These are phyloP conservation scores for Monosporascus ibericus DNA, from an alignment of 2,329 filamentous ascomycete species.

Conservation along the genomic window DNA sequence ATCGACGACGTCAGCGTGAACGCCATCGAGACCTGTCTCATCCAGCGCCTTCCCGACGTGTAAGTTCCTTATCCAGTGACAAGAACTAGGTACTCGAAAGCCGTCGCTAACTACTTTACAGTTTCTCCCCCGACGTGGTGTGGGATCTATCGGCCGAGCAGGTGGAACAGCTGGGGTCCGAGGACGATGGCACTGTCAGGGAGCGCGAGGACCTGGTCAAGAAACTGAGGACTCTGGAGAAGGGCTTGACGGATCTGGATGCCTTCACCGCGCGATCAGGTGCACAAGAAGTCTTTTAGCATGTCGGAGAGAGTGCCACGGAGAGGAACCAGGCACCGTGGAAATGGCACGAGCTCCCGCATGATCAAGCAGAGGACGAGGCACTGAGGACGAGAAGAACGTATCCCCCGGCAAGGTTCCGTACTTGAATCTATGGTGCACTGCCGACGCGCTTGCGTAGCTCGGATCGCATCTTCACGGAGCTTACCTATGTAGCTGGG, in stretches of 20 bases:
- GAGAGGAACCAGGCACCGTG: too few relatives aligned
- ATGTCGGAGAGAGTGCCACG: too few relatives aligned
- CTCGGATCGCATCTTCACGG: too few relatives aligned
- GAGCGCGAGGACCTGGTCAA: slow-evolving; percentile 11
- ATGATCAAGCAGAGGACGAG: too few relatives aligned
- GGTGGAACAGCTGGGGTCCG: slow-evolving; percentile 17
- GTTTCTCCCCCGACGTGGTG: slow-evolving; percentile 17
- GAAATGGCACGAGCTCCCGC: too few relatives aligned
- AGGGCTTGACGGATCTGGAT: slow-evolving; percentile 18
- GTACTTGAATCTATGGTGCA: too few relatives aligned
- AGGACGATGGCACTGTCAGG: slow-evolving; percentile 15
- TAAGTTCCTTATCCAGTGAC: slow-evolving; percentile 5
- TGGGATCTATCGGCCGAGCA: slow-evolving; percentile 18
- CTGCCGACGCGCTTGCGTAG: too few relatives aligned
- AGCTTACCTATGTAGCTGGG: too few relatives aligned
- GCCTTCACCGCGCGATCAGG: slow-evolving; percentile 17
- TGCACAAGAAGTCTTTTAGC: slow-evolving; percentile 2
- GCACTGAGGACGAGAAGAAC: too few relatives aligned
- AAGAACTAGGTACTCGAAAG: too few relatives aligned
- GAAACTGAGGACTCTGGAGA: slow-evolving; percentile 16
- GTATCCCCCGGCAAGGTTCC: too few relatives aligned
- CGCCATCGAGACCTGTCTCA: slow-evolving; percentile 19
- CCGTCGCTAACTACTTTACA: slow-evolving; percentile 1
- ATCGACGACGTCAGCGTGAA: slow-evolving; percentile 21
- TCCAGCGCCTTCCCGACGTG: slow-evolving; percentile 20